Percentiles rank a stretch among this genome's conserved stretches.
These are phyloP conservation scores for Bolboschoenoplectus hybrid DNA, from an alignment of 202 grass and related monocot species.

Conservation along the genomic window DNA sequence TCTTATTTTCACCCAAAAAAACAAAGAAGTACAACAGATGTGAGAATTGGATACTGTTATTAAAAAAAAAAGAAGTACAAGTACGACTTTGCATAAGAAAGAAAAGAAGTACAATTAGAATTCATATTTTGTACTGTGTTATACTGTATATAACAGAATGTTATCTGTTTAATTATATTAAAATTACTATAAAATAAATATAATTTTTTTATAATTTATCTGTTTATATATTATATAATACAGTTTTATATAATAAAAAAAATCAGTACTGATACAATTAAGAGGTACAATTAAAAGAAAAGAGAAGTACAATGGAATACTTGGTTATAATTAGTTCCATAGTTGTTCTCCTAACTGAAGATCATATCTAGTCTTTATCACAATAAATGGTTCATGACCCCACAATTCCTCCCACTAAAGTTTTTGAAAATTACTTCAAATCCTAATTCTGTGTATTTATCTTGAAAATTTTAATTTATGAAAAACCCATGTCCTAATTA, in stretches of 20 bases:
- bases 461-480: neutral
- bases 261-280: too few relatives aligned
- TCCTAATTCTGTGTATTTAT: neutral
- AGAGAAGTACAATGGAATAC: neutral
- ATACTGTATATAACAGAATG: too few relatives aligned
- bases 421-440: neutral
- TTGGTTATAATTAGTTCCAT: neutral
- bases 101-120: neutral
- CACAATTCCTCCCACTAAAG: neutral
- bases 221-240: too few relatives aligned
- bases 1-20: too few relatives aligned
- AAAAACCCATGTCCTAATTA: too few relatives aligned
- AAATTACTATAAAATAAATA: too few relatives aligned
- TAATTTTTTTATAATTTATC: too few relatives aligned
- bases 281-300: neutral
- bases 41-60: too few relatives aligned
- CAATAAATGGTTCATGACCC: neutral
- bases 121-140: too few relatives aligned
- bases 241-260: too few relatives aligned
- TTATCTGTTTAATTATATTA: too few relatives aligned
- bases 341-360: neutral
- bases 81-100: neutral
- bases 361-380: neutral
- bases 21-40: too few relatives aligned
- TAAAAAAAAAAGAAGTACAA: neutral